Evolutionary conservation across 2,329 filamentous ascomycete species (phyloP).

Genomic region (Raffaelea albimanens): DNA sequence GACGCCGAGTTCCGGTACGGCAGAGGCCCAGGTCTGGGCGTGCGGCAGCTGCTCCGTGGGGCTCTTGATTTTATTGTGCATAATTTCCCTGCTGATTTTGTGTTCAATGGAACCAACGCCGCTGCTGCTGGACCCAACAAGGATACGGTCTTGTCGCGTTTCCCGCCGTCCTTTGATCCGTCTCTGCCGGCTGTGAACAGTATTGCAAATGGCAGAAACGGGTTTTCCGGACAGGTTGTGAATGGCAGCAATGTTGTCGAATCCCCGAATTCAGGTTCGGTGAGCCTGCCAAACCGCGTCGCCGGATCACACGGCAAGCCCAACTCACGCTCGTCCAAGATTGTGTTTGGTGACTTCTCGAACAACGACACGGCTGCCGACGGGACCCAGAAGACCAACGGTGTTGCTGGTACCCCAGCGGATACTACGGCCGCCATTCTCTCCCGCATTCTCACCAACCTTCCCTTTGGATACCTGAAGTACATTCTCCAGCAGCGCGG

Average conservation of each 20-base stretch:
- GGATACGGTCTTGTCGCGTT: background rate
- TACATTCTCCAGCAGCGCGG: conserved; percentile 54
- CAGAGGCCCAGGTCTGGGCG: conserved; percentile 34
- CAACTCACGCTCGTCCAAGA: conserved; percentile 23
- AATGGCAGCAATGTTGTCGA: background rate
- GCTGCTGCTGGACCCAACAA: conserved; percentile 35
- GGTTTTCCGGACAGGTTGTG: background rate
- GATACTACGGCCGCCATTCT: conserved; percentile 29
- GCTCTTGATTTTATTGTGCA: conserved; percentile 50
- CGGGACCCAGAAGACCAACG: background rate
- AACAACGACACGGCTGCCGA: background rate
- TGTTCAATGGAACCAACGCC: background rate
- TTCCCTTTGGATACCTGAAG: conserved; percentile 60
- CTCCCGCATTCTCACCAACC: conserved; percentile 58
- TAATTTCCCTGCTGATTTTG: conserved; percentile 50
- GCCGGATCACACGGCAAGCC: background rate
- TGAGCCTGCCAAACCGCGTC: conserved; percentile 8
- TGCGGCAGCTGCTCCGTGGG: conserved; percentile 36
- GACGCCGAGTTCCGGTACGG: conserved; percentile 39
- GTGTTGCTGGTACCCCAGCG: background rate
- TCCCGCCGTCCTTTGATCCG: background rate
- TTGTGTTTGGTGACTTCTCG: conserved; percentile 63
- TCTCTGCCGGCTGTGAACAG: too few relatives aligned
- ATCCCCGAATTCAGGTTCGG: conserved; percentile 4
- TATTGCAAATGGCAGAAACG: too few relatives aligned